Evolutionary conservation across 352 stramenopile species (phyloP).

Genomic region (Globisporangium emineosum): DNA sequence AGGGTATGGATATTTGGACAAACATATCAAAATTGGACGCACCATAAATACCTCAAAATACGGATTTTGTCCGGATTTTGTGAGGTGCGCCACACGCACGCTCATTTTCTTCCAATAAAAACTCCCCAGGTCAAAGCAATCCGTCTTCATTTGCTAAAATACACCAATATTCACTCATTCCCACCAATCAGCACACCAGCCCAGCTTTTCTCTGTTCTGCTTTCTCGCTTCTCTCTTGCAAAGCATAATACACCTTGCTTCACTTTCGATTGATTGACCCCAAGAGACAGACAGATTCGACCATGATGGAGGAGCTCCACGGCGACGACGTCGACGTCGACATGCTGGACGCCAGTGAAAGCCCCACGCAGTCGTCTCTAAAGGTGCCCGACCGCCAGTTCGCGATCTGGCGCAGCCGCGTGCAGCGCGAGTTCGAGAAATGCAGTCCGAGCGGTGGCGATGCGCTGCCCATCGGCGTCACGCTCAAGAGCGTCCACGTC

Average conservation of each 20-base stretch:
- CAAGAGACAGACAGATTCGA: background rate
- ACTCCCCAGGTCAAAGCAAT: too few species aligned
- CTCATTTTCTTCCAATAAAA: background rate
- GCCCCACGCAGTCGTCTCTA: background rate
- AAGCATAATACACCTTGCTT: too few species aligned
- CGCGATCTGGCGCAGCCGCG: slow-evolving; percentile 68
- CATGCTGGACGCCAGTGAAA: slow-evolving; percentile 16
- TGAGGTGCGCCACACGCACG: background rate
- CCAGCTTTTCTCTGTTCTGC: background rate
- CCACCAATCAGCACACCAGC: background rate
- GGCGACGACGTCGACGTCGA: slow-evolving; percentile 19
- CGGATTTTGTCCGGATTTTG: too few species aligned
- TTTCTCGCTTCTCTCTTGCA: background rate
- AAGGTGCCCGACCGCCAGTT: slow-evolving; percentile 42
- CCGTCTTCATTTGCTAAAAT: background rate
- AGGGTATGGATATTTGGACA: too few species aligned
- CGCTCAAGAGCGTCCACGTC: slow-evolving; percentile 41
- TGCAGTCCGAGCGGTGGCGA: slow-evolving; percentile 24
- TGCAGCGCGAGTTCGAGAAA: slow-evolving; percentile 75
- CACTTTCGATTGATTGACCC: background rate
- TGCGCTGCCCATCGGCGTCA: slow-evolving; percentile 37
- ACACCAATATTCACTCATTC: background rate
- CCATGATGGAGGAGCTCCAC: background rate
- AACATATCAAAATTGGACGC: too few species aligned
- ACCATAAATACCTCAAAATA: too few species aligned